These are phyloP conservation scores for Delitschia confertaspora DNA, from an alignment of 495 filamentous ascomycete species.

Conservation along the genomic window DNA sequence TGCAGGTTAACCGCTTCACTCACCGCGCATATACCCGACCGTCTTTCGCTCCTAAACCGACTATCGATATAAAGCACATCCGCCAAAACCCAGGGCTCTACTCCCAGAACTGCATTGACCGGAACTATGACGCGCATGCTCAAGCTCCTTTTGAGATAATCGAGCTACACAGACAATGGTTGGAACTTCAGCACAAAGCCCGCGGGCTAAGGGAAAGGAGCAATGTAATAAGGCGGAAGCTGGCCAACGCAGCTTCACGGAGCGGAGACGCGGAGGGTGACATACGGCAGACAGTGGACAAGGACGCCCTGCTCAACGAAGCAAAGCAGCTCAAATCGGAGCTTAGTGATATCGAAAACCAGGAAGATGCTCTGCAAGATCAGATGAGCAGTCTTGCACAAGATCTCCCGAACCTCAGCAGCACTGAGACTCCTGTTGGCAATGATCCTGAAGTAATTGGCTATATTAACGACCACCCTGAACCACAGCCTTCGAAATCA, in stretches of 20 bases:
- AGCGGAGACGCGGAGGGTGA: conserved; percentile 24
- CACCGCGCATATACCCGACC: conserved; percentile 41
- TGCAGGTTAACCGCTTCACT: not conserved
- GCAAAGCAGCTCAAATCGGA: conserved; percentile 60
- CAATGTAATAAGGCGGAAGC: conserved; percentile 39
- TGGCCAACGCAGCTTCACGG: conserved; percentile 27
- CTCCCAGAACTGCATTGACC: conserved; percentile 68
- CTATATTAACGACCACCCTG: conserved; percentile 69
- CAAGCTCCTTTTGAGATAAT: conserved; percentile 61
- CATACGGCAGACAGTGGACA: conserved; percentile 15
- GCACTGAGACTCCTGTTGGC: conserved; percentile 63
- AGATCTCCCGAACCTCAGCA: conserved; percentile 80
- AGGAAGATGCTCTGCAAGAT: conserved; percentile 49
- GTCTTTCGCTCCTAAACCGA: conserved; percentile 69
- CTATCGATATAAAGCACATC: conserved; percentile 79
- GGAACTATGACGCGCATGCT: conserved; percentile 68
- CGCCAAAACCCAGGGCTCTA: conserved; percentile 71
- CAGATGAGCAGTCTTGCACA: conserved; percentile 69
- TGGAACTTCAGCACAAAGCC: conserved; percentile 45
- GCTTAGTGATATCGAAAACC: conserved; percentile 49
- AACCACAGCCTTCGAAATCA: conserved; percentile 43
- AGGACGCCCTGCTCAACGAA: conserved; percentile 50
- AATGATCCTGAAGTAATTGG: conserved; percentile 47
- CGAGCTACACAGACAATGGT: conserved; percentile 57
- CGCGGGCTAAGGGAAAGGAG: conserved; percentile 48